phyloP scores from a whole-genome alignment of 805 yeast genomes.

The Teunomyces funiuensis region DNA sequence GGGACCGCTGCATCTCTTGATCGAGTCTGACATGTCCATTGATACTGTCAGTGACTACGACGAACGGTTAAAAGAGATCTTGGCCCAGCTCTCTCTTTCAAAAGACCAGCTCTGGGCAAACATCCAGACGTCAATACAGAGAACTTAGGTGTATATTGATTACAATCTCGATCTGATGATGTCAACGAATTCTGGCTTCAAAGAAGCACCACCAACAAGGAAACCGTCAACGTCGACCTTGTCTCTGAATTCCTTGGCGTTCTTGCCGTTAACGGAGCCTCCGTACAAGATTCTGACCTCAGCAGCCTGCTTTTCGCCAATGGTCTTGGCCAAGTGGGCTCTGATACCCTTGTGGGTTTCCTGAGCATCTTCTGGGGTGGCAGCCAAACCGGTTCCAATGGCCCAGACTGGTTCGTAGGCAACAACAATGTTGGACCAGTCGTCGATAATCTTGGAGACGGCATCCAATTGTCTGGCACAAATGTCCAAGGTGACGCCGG shows the following conservation, averaged over 20 bases:
- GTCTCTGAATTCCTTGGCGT: constrained; percentile 86
- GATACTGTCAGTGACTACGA: constrained; percentile 26
- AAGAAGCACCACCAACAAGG: constrained; percentile 98
- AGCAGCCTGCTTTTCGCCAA: constrained; percentile 78
- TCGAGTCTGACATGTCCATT: constrained; percentile 38
- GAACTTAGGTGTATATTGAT: constrained; percentile 11
- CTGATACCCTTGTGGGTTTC: constrained; percentile 89
- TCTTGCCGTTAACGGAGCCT: constrained; percentile 96
- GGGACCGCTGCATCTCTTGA: constrained; percentile 24
- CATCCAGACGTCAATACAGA: constrained; percentile 2
- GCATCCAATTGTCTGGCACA: constrained; percentile 89
- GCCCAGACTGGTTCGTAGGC: constrained; percentile 99
- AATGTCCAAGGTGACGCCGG: constrained; percentile 81
- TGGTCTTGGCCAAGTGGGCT: constrained; percentile 70
- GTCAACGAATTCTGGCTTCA: constrained; percentile 96
- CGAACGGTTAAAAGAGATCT: constrained; percentile 22
- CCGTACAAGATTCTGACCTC: constrained; percentile 92
- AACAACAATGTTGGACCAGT: constrained; percentile 90
- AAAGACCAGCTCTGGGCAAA: constrained; percentile 3
- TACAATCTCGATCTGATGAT: constrained; percentile 89
- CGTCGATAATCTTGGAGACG: constrained; percentile 72
- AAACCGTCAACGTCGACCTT: constrained; percentile 95
- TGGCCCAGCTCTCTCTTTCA: constrained; percentile 13
- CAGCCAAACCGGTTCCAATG: constrained; percentile 98
- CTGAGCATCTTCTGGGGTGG: constrained; percentile 98